These are phyloP conservation scores for Saccharomycopsis malanga DNA, from an alignment of 805 yeast genomes.

Conservation along the genomic window DNA sequence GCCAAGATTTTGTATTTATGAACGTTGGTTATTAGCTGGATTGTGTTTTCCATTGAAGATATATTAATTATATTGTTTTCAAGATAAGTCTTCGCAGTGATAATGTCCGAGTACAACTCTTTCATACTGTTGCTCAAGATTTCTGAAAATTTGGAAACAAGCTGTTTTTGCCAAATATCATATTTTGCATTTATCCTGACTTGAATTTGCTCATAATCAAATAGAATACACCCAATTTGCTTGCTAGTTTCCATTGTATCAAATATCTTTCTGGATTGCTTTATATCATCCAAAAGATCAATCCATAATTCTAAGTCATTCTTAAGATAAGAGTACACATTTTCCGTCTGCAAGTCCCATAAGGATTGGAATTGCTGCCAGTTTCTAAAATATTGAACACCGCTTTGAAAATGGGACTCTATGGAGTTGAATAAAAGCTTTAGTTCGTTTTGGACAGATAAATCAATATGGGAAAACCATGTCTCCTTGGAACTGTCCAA, in stretches of 20 bases:
- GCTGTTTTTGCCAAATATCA: conserved; percentile 49
- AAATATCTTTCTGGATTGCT: conserved; percentile 38
- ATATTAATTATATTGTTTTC: conserved; percentile 33
- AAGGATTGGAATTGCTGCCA: conserved; percentile 55
- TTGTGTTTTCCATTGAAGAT: conserved; percentile 33
- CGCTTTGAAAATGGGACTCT: conserved; percentile 29
- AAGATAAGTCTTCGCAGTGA: conserved; percentile 29
- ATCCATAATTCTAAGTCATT: conserved; percentile 42
- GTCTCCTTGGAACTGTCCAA: not conserved
- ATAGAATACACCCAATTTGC: conserved; percentile 35
- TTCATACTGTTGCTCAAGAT: conserved; percentile 30
- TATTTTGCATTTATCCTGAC: conserved; percentile 44
- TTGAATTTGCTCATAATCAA: conserved; percentile 50
- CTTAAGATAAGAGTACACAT: conserved; percentile 32
- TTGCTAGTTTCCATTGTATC: conserved; percentile 41
- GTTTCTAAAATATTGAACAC: conserved; percentile 33
- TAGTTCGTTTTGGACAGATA: conserved; percentile 21
- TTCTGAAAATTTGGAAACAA: conserved; percentile 36
- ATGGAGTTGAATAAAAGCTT: conserved; percentile 26
- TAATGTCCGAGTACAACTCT: conserved; percentile 29
- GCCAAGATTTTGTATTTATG: conserved; percentile 30
- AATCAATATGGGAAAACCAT: not conserved
- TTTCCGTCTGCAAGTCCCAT: conserved; percentile 48
- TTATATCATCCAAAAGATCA: conserved; percentile 36
- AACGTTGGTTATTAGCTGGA: conserved; percentile 34